These are phyloP conservation scores for Alternaria triticina DNA, from an alignment of 2,329 filamentous ascomycete species.

Conservation along the genomic window DNA sequence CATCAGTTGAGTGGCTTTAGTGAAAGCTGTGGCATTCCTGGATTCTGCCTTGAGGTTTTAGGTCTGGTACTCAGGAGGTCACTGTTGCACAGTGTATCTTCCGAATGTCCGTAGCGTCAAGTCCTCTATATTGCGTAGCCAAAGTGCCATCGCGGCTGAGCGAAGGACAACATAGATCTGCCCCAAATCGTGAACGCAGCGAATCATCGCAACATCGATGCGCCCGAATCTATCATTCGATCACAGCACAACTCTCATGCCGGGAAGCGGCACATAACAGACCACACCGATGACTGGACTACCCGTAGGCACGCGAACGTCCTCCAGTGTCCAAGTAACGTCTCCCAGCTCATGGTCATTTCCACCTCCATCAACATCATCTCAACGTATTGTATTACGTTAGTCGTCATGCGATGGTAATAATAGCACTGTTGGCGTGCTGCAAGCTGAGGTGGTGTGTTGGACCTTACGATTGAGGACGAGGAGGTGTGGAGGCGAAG, in stretches of 20 bases:
- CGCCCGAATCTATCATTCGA: neutral
- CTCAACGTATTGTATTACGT: neutral
- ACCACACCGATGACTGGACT: neutral
- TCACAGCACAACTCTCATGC: neutral
- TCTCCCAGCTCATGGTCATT: neutral
- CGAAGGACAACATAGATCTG: neutral
- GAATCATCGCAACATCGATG: neutral
- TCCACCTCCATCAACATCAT: neutral
- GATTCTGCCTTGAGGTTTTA: no score
- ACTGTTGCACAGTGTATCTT: no score
- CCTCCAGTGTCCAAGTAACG: neutral
- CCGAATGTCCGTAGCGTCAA: no score
- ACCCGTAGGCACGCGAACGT: neutral
- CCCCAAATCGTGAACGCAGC: neutral
- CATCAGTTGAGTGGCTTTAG: neutral
- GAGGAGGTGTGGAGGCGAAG: slow-evolving; percentile 2
- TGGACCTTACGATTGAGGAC: neutral
- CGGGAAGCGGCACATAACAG: neutral
- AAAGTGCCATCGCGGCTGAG: neutral
- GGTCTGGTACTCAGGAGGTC: no score
- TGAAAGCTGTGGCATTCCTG: no score
- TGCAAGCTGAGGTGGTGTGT: neutral
- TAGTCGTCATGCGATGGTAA: neutral
- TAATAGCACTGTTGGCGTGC: neutral
- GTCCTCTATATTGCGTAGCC: no score